Conservation (phyloP, 2,329 filamentous ascomycete genomes). For the Seiridium cupressi region DNA sequence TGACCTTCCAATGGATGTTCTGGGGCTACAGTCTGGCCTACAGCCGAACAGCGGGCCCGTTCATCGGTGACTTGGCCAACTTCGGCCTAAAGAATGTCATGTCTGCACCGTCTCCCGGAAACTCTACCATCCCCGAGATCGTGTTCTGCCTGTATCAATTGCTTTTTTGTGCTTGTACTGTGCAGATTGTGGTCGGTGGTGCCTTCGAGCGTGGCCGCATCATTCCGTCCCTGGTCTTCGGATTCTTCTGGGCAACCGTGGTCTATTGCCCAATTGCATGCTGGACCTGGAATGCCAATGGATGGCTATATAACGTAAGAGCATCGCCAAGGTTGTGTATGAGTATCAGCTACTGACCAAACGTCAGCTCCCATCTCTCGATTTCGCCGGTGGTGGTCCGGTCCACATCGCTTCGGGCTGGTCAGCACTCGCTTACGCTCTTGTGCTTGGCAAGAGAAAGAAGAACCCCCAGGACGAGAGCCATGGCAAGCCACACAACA, state of each 20-base stretch:
- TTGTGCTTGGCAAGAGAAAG: conserved; percentile 57
- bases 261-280: conserved; percentile 42
- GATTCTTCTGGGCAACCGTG: conserved; percentile 62
- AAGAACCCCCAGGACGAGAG: conserved; percentile 43
- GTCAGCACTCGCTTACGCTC: conserved; percentile 61
- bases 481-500: conserved; percentile 57
- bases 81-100: conserved; percentile 33
- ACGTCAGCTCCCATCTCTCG: conserved; percentile 23
- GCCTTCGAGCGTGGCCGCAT: conserved; percentile 35
- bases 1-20: conserved; percentile 45
- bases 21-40: conserved; percentile 44
- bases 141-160: conserved; percentile 35
- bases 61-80: conserved; percentile 33
- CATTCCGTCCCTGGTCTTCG: conserved; percentile 56
- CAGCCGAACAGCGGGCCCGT: conserved; percentile 31
- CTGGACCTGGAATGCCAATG: conserved; percentile 56
- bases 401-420: conserved; percentile 64
- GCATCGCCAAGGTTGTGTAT: conserved; percentile 31
- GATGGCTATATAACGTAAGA: conserved; percentile 62
- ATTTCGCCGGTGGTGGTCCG: conserved; percentile 62
- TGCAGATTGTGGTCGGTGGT: conserved; percentile 37
- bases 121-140: conserved; percentile 34
- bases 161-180: conserved; percentile 36
- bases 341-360: background rate
- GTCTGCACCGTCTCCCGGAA: conserved; percentile 34